Evolutionary conservation across 345 rosid species (phyloP), one percentile per base, ranked within the genome.

Genomic region (Murraya koenigii): DNA sequence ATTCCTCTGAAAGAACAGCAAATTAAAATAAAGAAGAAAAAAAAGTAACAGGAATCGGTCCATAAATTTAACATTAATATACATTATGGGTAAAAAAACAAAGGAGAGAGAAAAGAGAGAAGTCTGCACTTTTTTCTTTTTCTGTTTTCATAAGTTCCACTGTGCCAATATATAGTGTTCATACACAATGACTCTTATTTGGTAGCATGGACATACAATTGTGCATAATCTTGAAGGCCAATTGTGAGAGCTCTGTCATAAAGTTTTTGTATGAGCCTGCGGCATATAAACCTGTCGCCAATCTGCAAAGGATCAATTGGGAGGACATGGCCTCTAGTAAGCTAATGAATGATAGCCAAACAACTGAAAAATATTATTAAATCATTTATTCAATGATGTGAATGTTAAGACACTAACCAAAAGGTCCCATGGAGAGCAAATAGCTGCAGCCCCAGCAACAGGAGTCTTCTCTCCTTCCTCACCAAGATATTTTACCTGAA

Each of bases 341-440:
- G 39, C 38, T 44, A 52, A 30, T 36, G 32, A 47, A 52, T 14
- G n/a, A 52, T 13, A 54, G 4, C 8, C 11, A 20, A 1, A 32
- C 15, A 41, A 14, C 25, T 20, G 14, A 28, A 22, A 6, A 39
- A 59, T 69, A 36, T n/a, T 11, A 59, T n/a, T 72, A 13, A 59
- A 72, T 72, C 11, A 54, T 22, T 72, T 72, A 25, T 25, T 68
- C 56, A n/a, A 67, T 13, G 32, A 68, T 60, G 17, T 71, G 17
- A 9, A 35, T 5, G 60, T 41, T 30, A 63, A 67, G 76, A 80
- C 20, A 82, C 94, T 86, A 82, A 95, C 98, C 98, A 95, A 82
- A 77, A 95, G 95, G 85, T 93, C 98, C 97, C 98, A 93, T 17
- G 98, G 98, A 78, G 88, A 87, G 86, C 97, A 89, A 80, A 95